Conservation (phyloP, 495 filamentous ascomycete genomes). For the Talaromyces trachyspermus region DNA sequence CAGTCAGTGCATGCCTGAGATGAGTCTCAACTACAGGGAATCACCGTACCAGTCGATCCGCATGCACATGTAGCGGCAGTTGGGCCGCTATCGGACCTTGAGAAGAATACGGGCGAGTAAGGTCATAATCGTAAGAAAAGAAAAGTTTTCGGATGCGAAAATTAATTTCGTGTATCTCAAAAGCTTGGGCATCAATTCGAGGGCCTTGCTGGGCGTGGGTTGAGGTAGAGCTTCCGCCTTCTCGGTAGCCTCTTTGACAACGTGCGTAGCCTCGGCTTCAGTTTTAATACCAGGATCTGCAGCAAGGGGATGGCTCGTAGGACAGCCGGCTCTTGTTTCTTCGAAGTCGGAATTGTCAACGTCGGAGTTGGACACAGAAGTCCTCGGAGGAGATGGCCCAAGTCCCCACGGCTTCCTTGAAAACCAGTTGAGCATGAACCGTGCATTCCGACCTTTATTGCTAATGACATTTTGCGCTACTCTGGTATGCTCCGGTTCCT, state of each 20-base stretch:
- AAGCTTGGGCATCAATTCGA: constrained; percentile 71
- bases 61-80: constrained; percentile 58
- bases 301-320: not conserved
- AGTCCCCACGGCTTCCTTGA: constrained; percentile 69
- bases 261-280: not conserved
- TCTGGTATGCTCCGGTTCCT: constrained; percentile 33
- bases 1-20: constrained; percentile 12
- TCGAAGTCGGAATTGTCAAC: not conserved
- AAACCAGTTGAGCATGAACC: constrained; percentile 87
- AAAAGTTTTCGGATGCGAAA: constrained; percentile 80
- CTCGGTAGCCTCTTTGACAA: constrained; percentile 19
- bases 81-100: constrained; percentile 32
- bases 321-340: not conserved
- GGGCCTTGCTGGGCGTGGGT: constrained; percentile 16
- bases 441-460: constrained; percentile 69
- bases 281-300: not conserved
- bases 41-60: constrained; percentile 60
- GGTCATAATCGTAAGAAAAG: constrained; percentile 86
- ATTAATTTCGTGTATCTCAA: constrained; percentile 74
- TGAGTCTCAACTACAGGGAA: not conserved
- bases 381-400: constrained; percentile 22
- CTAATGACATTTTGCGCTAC: constrained; percentile 80
- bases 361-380: not conserved
- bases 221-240: constrained; percentile 28
- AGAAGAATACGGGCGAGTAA: constrained; percentile 59